Evolutionary conservation across 495 filamentous ascomycete genomes (phyloP), one percentile per base, ranked within the genome.

Genomic region (Viridothelium virens): DNA sequence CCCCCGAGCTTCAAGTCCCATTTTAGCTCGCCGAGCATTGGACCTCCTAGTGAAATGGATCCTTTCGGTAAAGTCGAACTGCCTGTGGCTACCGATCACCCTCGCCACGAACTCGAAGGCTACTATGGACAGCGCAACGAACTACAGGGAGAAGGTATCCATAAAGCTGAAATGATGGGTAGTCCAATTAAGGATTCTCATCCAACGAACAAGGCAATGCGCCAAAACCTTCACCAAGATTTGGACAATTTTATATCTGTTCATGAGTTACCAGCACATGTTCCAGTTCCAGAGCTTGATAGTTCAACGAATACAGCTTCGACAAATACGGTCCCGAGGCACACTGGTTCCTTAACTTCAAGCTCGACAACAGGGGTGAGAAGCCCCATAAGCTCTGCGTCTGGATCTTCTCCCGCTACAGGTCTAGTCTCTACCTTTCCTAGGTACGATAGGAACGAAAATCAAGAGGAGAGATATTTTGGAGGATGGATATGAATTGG

Each of bases 61-160:
- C 31, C 31, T 36, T 59, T 33, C 7, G 53, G 53, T 9, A 59
- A 59, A 36, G 53, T 59, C 7, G 53, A 59, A 36, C 31, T 59
- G 14, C 53, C 53, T 33, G 53, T 18, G 25, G 25, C 53, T 9
- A 14, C 53, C 5, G 3, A 18, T 14, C 5, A 59, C 7, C 53
- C 53, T 59, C 2, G 53, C 7, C 18, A 59, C 36, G 53, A 59
- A 59, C 53, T 59, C 31, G 53, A 9, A 59, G 53, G 53, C 18
- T 36, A 34, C 36, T 33, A 59, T 18, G 18, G 2, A 14, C 53
- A 59, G 31, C 53, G 25, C 6, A 59, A 36, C 31, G 53, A 59
- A 59, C 31, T 59, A 14, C 53, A 18, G 7, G 31, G n/a, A 3
- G 31, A 59, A 6, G 53, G 36, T 36, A 36, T 10, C 36, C 53